phyloP scores from a whole-genome alignment of 1,139 yeast genomes.

The Candida sanyaensis region DNA sequence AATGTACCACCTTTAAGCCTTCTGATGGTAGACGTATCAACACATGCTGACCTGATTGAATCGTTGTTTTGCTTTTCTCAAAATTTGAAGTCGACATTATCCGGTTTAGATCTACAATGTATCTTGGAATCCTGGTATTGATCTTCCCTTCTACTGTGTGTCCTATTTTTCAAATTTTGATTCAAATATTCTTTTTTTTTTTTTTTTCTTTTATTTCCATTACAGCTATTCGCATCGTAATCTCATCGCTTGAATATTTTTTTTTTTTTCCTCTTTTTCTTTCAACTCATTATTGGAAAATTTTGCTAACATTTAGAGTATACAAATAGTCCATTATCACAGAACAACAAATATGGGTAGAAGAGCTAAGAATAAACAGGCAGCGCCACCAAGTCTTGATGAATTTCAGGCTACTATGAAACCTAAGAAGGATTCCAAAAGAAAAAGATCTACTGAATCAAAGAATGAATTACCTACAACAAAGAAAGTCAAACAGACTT shows the following conservation, averaged over 20 bases:
- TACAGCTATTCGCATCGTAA: neutral
- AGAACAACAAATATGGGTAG: constrained; percentile 66
- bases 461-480: constrained; percentile 19
- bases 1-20: constrained; percentile 67
- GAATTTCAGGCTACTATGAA: constrained; percentile 65
- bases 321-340: neutral
- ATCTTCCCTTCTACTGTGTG: no score
- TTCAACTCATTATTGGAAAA: neutral
- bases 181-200: neutral
- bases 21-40: constrained; percentile 80
- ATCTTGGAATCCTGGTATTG: no score
- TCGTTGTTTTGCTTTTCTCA: constrained; percentile 19
- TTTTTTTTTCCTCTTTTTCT: constrained; percentile 4
- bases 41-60: constrained; percentile 55
- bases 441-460: constrained; percentile 23
- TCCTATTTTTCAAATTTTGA: no score
- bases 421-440: constrained; percentile 44
- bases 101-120: neutral
- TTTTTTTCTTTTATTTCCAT: neutral
- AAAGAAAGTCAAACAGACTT: constrained; percentile 15
- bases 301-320: neutral
- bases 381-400: constrained; percentile 83
- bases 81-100: neutral
- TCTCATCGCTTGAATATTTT: constrained; percentile 6
- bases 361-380: constrained; percentile 88